phyloP scores from a whole-genome alignment of 768 basidiomycete genomes.

The Mrakia hoshinonis region DNA sequence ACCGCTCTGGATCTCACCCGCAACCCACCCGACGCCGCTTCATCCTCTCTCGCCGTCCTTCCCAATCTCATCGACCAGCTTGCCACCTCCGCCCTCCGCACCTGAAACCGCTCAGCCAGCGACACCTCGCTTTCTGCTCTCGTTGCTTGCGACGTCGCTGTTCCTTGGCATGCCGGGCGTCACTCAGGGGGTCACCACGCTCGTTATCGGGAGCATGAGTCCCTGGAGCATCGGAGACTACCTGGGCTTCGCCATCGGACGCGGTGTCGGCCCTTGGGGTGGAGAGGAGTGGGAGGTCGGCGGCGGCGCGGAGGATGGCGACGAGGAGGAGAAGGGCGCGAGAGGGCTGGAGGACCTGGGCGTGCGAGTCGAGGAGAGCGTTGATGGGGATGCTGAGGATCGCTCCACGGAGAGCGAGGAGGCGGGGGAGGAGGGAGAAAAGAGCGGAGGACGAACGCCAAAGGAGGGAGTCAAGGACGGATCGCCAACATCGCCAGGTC shows the following conservation, averaged over 20 bases:
- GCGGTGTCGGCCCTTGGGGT: conserved; percentile 48
- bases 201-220: conserved; percentile 64
- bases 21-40: conserved; percentile 55
- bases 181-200: conserved; percentile 62
- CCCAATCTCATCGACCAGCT: conserved; percentile 19
- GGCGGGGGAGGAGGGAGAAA: background rate
- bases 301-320: conserved; percentile 26
- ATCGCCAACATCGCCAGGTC: background rate
- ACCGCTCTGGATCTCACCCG: conserved; percentile 56
- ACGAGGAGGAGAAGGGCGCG: conserved; percentile 42
- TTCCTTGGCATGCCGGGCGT: conserved; percentile 75
- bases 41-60: conserved; percentile 56
- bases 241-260: conserved; percentile 72
- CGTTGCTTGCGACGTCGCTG: conserved; percentile 74
- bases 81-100: conserved; percentile 47
- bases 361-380: conserved; percentile 9
- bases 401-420: background rate
- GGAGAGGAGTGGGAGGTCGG: conserved; percentile 45
- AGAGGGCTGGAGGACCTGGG: conserved; percentile 59
- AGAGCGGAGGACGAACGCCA: background rate
- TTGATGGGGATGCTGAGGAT: background rate
- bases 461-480: conserved; percentile 11
- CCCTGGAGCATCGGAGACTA: conserved; percentile 69
- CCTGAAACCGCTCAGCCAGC: conserved; percentile 54
- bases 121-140: conserved; percentile 70